Evolutionary conservation across 2,329 filamentous ascomycete genomes (phyloP).

Genomic region (Diaporthe citriasiana): DNA sequence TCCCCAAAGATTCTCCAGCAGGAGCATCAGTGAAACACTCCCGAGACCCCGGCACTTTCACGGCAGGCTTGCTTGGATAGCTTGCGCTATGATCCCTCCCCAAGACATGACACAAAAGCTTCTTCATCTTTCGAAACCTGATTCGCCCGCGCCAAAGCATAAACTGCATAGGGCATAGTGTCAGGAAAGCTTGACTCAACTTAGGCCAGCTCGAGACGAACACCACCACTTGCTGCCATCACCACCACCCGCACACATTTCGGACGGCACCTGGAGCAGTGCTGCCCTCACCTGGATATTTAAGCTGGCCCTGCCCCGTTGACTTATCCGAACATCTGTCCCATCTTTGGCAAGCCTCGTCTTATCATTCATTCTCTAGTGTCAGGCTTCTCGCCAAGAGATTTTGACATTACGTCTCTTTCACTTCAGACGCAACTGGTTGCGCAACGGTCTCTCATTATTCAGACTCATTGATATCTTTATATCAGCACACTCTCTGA

Average conservation of each 20-base stretch:
- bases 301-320: not conserved
- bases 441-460: not conserved
- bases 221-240: not conserved
- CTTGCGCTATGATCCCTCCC: constrained; percentile 7
- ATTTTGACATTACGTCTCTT: not conserved
- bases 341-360: not conserved
- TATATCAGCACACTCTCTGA: not conserved
- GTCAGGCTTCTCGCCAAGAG: constrained; percentile 6
- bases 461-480: not conserved
- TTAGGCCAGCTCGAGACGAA: constrained; percentile 10
- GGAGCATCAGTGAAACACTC: not conserved
- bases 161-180: not conserved
- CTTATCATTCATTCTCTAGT: not conserved
- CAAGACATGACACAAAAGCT: constrained; percentile 10
- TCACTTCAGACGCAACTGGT: constrained; percentile 12
- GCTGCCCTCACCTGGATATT: not conserved
- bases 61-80: not conserved
- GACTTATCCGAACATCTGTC: not conserved
- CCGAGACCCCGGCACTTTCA: not conserved
- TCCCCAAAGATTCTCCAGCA: not conserved
- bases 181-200: constrained; percentile 10
- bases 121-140: constrained; percentile 8
- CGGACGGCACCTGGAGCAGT: constrained; percentile 2
- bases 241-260: too few relatives aligned
- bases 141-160: not conserved